Conservation (phyloP, 2,329 filamentous ascomycete genomes). For the Fusarium sp. region DNA sequence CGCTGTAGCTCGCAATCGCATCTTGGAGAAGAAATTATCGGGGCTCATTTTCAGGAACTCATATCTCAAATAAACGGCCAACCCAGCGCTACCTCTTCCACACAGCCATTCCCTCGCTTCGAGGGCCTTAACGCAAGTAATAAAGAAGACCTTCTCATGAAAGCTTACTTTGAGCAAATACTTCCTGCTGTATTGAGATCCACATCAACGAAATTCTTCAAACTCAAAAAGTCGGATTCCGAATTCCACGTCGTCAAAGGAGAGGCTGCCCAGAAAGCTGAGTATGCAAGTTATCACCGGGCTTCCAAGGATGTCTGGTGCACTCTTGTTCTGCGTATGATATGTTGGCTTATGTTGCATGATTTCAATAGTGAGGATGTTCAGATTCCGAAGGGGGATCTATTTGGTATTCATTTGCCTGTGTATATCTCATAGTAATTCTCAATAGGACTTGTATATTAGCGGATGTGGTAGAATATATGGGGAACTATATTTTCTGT, state of each 20-base stretch:
- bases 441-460: accelerated
- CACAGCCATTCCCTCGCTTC: neutral
- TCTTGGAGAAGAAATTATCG: neutral
- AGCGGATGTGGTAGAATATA: neutral
- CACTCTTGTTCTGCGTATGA: constrained; percentile 11
- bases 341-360: constrained; percentile 17
- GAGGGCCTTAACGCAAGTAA: neutral
- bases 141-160: constrained; percentile 7
- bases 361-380: constrained; percentile 9
- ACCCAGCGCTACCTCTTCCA: neutral
- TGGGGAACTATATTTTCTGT: neutral
- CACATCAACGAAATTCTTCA: neutral
- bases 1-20: accelerated
- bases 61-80: constrained; percentile 12
- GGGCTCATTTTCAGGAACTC: constrained; percentile 12
- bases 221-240: neutral
- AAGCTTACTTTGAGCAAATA: constrained; percentile 4
- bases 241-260: constrained; percentile 11
- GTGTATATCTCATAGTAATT: constrained; percentile 3
- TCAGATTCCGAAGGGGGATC: constrained; percentile 1
- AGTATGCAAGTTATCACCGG: constrained; percentile 1
- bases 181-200: neutral
- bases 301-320: constrained; percentile 5
- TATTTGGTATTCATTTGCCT: constrained; percentile 1
- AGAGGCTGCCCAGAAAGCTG: neutral